Percentiles rank a stretch among this genome's conserved stretches.
Conservation (phyloP, 2,329 filamentous ascomycete genomes). For the Lomentospora prolificans region DNA sequence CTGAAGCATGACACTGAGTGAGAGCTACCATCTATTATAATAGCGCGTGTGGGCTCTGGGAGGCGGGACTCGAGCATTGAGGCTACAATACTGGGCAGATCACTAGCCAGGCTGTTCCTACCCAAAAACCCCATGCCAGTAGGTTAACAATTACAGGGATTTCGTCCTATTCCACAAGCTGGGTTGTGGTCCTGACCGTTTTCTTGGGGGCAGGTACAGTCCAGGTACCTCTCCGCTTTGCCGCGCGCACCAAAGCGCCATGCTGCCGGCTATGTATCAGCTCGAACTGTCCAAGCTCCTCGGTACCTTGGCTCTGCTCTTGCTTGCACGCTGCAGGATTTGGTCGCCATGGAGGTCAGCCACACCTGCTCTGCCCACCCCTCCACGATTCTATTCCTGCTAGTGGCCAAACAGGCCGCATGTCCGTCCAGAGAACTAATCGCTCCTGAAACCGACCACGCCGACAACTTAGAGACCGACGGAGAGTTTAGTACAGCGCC, state of each 20-base stretch:
- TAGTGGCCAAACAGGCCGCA: neutral
- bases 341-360: neutral
- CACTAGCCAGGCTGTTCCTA: too few species aligned
- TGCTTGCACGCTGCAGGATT: neutral
- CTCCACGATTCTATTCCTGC: neutral
- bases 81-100: too few species aligned
- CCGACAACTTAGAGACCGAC: neutral
- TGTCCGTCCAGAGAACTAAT: neutral
- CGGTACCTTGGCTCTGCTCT: neutral
- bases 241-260: neutral
- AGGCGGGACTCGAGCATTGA: too few species aligned
- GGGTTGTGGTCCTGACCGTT: too few species aligned
- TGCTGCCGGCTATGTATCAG: neutral
- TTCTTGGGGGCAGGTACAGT: too few species aligned
- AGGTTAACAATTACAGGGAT: too few species aligned
- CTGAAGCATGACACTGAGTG: neutral
- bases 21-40: neutral
- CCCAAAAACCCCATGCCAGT: too few species aligned
- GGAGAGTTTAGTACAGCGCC: neutral
- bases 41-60: too few species aligned
- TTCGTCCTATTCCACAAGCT: too few species aligned
- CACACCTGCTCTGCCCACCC: neutral
- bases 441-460: neutral
- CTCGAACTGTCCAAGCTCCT: neutral
- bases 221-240: neutral